Evolutionary conservation across 352 stramenopile genomes (phyloP).

Genomic region (Globisporangium carolinianum): DNA sequence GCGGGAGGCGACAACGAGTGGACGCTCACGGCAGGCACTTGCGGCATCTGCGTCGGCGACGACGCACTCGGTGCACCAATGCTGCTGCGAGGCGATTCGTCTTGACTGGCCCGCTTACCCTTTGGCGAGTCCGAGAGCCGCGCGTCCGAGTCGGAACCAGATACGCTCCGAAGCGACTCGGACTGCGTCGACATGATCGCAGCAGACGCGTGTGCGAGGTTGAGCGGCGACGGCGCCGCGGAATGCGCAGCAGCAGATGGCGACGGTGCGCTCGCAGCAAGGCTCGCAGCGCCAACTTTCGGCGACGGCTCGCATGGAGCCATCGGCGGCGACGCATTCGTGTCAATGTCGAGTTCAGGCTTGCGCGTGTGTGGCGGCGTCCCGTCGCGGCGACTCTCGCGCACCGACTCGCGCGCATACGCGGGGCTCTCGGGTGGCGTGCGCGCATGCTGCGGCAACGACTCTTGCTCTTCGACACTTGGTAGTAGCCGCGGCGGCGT

Average conservation of each 20-base stretch:
- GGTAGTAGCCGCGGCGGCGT: conserved; percentile 7
- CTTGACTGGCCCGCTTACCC: too few relatives aligned
- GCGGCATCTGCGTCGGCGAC: neutral
- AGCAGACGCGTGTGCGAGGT: conserved; percentile 7
- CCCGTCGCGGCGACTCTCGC: conserved; percentile 2
- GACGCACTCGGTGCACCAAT: neutral
- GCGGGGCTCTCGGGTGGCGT: conserved; percentile 11
- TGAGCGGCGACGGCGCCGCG: conserved; percentile 4
- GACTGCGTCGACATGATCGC: conserved; percentile 12
- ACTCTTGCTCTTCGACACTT: conserved; percentile 8
- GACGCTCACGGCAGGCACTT: neutral
- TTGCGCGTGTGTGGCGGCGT: neutral
- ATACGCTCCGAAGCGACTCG: conserved; percentile 1
- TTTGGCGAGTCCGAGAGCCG: too few relatives aligned
- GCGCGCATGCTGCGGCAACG: neutral
- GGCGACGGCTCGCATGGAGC: neutral
- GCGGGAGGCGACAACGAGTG: neutral
- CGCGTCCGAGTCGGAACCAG: neutral
- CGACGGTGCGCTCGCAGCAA: neutral
- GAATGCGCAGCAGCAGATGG: neutral
- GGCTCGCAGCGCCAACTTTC: neutral
- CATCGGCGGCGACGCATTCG: neutral
- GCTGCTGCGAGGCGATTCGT: neutral
- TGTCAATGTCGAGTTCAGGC: conserved; percentile 14
- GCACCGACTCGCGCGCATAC: conserved; percentile 3